A percentile compares a stretch with the other conserved stretches of the same genome.
Conservation (phyloP, 805 yeast genomes). For the Hanseniaspora hatyaiensis region DNA sequence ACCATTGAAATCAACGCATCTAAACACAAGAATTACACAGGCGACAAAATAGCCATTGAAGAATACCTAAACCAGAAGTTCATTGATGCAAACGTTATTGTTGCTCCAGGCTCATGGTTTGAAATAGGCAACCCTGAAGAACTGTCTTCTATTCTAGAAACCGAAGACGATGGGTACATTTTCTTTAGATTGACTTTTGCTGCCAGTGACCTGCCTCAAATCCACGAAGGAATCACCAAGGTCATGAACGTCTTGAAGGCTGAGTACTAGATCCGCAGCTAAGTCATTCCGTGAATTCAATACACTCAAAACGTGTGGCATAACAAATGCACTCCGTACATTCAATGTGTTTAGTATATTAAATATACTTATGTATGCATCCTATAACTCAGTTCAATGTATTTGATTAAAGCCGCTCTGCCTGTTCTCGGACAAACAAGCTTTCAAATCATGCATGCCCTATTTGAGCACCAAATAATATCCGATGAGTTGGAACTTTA, state of each 20-base stretch:
- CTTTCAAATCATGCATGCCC: too few relatives aligned
- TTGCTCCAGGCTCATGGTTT: conserved; percentile 83
- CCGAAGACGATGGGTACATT: conserved; percentile 29
- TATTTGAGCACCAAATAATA: too few relatives aligned
- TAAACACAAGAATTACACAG: conserved; percentile 61
- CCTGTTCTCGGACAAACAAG: too few relatives aligned
- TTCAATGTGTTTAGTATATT: too few relatives aligned
- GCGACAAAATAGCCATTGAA: conserved; percentile 59
- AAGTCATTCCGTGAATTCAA: not conserved
- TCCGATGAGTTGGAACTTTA: too few relatives aligned
- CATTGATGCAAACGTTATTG: conserved; percentile 48
- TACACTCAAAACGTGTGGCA: not conserved
- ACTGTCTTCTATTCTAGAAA: not conserved
- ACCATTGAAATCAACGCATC: conserved; percentile 63
- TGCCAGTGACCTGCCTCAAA: conserved; percentile 60
- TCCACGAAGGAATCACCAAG: conserved; percentile 51
- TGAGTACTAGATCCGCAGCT: conserved; percentile 33
- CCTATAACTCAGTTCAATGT: too few relatives aligned
- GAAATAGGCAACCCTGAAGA: conserved; percentile 23
- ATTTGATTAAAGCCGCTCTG: too few relatives aligned
- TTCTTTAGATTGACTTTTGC: conserved; percentile 85
- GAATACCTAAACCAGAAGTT: conserved; percentile 49
- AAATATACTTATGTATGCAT: too few relatives aligned
- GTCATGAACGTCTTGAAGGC: conserved; percentile 51
- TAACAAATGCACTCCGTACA: too few relatives aligned